Base-by-base conservation (phyloP, 73 alveolate genomes). In the Stentor coeruleus region DNA sequence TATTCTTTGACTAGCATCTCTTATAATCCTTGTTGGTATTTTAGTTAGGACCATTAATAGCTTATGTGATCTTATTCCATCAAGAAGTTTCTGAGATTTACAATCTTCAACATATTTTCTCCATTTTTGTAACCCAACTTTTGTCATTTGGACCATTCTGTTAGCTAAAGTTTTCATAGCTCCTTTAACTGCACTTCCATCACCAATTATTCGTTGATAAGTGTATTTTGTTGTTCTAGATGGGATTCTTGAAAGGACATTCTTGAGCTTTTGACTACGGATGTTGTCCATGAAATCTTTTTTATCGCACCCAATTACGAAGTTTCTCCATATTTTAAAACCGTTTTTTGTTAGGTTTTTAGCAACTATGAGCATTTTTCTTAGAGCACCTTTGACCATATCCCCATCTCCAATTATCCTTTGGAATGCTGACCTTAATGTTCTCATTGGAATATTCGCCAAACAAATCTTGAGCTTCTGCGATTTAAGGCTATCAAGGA, bases 341-440 rank as follows among this genome's bases (percentile, higher is more conserved):
- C 49, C 79, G 1, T 66, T 20, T 31, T 66, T 66, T 28, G 42
- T 20, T 37, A 31, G 14, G 11, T 31, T 66, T 40, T 66, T 66
- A 20, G 33, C n/a, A 31, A 40, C 79, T 15, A 66, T 2, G 0
- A 20, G 40, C n/a, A 66, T 26, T 66, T 33, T 66, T 31, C 37
- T 66, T 26, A 66, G 36, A 26, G 79, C 79, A 26, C 79, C 79
- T 66, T 20, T 20, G 37, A 66, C 79, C 14, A 20, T 66, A 31
- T 66, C 79, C 11, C 79, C 79, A 20, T 66, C 79, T 1, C 79
- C 79, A 66, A 66, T 31, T 26, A 66, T 66, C 33, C 79, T 66
- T 66, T 66, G 42, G 2, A 20, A 66, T 0, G 79, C 37, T 20
- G 20, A 37, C 33, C 79, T 66, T 1, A 66, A 20, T 28, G 79